Percentiles rank a stretch among this genome's conserved stretches.
Evolutionary conservation across 768 basidiomycete genomes (phyloP).

Genomic region (Lepiota brunneoincarnata): DNA sequence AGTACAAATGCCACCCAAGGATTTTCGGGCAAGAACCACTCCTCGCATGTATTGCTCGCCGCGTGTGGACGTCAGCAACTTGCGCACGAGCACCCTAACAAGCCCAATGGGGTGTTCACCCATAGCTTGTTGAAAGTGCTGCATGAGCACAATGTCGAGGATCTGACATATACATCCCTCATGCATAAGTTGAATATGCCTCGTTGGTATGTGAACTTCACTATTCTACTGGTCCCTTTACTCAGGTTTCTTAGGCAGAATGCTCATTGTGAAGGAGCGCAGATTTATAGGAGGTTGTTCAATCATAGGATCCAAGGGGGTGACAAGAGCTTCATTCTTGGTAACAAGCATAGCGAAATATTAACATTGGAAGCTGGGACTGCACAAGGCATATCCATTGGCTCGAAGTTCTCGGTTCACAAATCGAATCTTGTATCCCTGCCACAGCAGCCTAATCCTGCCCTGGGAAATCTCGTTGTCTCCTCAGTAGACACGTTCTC

Average conservation of each 20-base stretch:
- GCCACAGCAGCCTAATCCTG: slow-evolving; percentile 19
- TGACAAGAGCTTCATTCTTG: slow-evolving; percentile 26
- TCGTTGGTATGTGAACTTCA: slow-evolving; percentile 17
- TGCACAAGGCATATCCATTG: slow-evolving; percentile 29
- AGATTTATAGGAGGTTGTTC: slow-evolving; percentile 29
- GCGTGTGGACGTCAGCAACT: slow-evolving; percentile 35
- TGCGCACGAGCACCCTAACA: slow-evolving; percentile 28
- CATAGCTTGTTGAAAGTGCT: slow-evolving; percentile 23
- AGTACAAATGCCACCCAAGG: slow-evolving; percentile 14
- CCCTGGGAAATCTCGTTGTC: slow-evolving; percentile 20
- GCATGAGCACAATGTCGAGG: slow-evolving; percentile 16
- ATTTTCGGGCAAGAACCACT: slow-evolving; percentile 24
- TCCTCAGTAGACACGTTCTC: slow-evolving; percentile 19
- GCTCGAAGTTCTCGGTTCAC: slow-evolving; percentile 23
- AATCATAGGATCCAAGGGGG: slow-evolving; percentile 25
- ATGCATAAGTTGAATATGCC: slow-evolving; percentile 30
- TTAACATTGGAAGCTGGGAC: slow-evolving; percentile 27
- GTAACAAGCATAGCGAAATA: slow-evolving; percentile 8
- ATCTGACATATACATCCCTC: slow-evolving; percentile 29
- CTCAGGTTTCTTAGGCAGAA: slow-evolving; percentile 24
- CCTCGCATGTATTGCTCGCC: slow-evolving; percentile 41
- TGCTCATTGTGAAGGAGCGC: slow-evolving; percentile 32
- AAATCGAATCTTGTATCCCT: slow-evolving; percentile 22
- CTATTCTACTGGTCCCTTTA: neutral
- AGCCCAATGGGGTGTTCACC: slow-evolving; percentile 31